Evolutionary conservation across 2,329 filamentous ascomycete genomes (phyloP), one percentile per base, ranked within the genome.

Genomic region (Cercospora berteroae): DNA sequence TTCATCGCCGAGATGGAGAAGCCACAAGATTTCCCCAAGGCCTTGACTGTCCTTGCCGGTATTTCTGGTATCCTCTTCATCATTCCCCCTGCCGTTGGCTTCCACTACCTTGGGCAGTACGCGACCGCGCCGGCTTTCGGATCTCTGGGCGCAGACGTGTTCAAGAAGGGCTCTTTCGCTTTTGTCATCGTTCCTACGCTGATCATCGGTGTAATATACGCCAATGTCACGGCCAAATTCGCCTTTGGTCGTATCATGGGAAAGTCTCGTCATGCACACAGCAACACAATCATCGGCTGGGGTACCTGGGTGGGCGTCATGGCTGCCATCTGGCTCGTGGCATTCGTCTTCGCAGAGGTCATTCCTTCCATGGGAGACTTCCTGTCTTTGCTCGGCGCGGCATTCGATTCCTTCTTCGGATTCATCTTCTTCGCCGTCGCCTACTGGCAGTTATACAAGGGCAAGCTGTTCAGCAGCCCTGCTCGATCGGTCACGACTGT

Each of bases 351-450:
- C 71, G 76, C 82, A 10, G 82, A 84, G 66, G 80, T 84, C 57
- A 78, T 84, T 20, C 82, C 82, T 7, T 81, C 78, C 66, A 84
- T 84, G 82, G 82, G 82, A 8, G 82, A 84, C 71, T 84, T 84
- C 73, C 73, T 84, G 5, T 83, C 82, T 0, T 74, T 84, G 3
- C 79, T 84, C 9, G 79, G 82, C 7, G 81, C 82, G 0, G 81
- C 81, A 0, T 84, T 84, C 65, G 82, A 83, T 70, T 82, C 80
- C 1, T 83, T 83, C 74, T 84, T 84, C 65, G 83, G 82, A 1
- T 84, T 83, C 73, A 83, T 84, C 67, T 84, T 81, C 75, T 84
- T 84, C 61, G 82, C 83, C 4, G 75, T 84, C 8, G 83, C 82
- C 1, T 84, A 84, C 73, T 84, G 78, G 75, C 80, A 83, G 56